These are phyloP conservation scores for rapeseed (Brassica napus) DNA, from an alignment of 345 rosid genomes.

Conservation along the genomic window DNA sequence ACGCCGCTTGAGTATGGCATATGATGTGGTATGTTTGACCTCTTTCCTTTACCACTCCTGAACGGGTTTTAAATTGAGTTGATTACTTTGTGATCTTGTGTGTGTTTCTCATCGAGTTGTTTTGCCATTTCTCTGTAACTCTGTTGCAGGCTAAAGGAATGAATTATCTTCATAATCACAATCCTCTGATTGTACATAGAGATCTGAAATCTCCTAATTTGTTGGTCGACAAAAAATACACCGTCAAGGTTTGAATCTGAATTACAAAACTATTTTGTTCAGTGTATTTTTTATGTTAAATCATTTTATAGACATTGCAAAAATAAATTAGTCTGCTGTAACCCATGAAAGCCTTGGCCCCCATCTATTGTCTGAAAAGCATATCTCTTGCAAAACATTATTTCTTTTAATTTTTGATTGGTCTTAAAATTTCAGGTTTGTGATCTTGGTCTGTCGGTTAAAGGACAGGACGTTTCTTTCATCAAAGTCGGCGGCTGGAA, in stretches of 20 bases:
- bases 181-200: slow-evolving; percentile 96
- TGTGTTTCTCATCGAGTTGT: background rate
- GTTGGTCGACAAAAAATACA: slow-evolving; percentile 94
- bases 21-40: slow-evolving; percentile 79
- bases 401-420: background rate
- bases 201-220: slow-evolving; percentile 98
- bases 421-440: slow-evolving; percentile 60
- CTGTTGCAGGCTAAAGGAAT: slow-evolving; percentile 83
- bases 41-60: background rate
- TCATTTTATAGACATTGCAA: background rate
- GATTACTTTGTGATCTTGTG: background rate
- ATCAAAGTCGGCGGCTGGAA: slow-evolving; percentile 56
- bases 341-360: background rate
- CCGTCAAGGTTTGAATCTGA: slow-evolving; percentile 60
- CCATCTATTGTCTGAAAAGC: background rate
- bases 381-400: background rate
- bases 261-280: background rate
- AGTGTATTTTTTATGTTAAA: background rate
- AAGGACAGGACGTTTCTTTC: slow-evolving; percentile 95
- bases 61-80: background rate
- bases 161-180: slow-evolving; percentile 36
- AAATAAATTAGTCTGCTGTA: background rate
- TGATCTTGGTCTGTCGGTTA: slow-evolving; percentile 91
- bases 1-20: slow-evolving; percentile 94
- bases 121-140: background rate